Evolutionary conservation across 495 filamentous ascomycete species (phyloP).

Genomic region (Penicilliopsis zonata): DNA sequence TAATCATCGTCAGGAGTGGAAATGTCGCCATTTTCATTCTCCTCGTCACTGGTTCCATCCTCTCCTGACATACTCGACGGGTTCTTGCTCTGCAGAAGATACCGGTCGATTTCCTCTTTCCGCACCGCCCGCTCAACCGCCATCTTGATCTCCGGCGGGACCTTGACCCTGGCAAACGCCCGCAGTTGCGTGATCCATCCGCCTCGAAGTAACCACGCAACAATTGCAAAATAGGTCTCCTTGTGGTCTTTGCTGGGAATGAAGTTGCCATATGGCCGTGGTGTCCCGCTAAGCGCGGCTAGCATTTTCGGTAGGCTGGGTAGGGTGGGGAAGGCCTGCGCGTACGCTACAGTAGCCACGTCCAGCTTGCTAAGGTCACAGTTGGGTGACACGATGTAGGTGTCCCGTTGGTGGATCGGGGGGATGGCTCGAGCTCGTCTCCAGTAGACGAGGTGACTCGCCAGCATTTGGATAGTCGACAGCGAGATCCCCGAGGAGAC

Average conservation of each 20-base stretch:
- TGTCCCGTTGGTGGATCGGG: slow-evolving; percentile 78
- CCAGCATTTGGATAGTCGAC: slow-evolving; percentile 68
- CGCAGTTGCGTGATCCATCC: slow-evolving; percentile 89
- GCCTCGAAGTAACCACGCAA: slow-evolving; percentile 83
- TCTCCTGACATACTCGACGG: slow-evolving; percentile 5
- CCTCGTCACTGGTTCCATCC: background rate
- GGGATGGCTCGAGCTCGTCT: slow-evolving; percentile 83
- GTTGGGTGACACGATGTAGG: slow-evolving; percentile 89
- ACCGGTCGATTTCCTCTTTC: slow-evolving; percentile 33
- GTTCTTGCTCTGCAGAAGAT: slow-evolving; percentile 18
- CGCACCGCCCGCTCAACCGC: slow-evolving; percentile 31
- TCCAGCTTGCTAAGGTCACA: slow-evolving; percentile 67
- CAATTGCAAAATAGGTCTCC: slow-evolving; percentile 71
- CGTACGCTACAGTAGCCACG: slow-evolving; percentile 59
- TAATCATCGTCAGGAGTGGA: slow-evolving; percentile 10
- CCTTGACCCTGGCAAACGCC: slow-evolving; percentile 72
- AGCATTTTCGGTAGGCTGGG: slow-evolving; percentile 79
- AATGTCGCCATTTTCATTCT: slow-evolving; percentile 8
- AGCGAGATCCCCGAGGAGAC: slow-evolving; percentile 60
- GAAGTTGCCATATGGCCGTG: slow-evolving; percentile 66
- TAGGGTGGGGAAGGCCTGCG: slow-evolving; percentile 63
- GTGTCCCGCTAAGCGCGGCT: slow-evolving; percentile 58
- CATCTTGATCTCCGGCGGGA: slow-evolving; percentile 36
- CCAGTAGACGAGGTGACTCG: slow-evolving; percentile 91
- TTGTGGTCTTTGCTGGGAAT: slow-evolving; percentile 87